phyloP scores from a whole-genome alignment of 2,329 filamentous ascomycete genomes.

The Paraconiothyrium brasiliense region DNA sequence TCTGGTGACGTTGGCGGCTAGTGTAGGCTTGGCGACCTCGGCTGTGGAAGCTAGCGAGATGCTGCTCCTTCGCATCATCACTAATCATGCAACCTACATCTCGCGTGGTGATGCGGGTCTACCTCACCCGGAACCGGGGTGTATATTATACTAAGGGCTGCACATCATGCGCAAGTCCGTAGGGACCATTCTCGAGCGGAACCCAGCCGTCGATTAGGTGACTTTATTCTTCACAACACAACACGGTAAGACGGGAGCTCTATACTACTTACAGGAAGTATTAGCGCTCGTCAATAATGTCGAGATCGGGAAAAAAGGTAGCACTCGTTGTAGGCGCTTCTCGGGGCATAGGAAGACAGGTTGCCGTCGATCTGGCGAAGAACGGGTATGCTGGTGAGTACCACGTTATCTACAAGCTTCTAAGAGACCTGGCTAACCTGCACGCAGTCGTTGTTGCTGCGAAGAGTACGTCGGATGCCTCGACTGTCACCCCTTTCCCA shows the following conservation, averaged over 20 bases:
- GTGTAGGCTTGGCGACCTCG: conserved; percentile 9
- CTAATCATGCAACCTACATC: conserved; percentile 27
- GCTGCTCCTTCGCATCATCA: conserved; percentile 21
- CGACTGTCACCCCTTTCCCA: conserved; percentile 67
- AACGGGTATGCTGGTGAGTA: conserved; percentile 74
- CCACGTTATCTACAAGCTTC: neutral
- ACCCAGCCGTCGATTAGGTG: neutral
- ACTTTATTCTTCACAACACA: neutral
- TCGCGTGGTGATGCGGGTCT: conserved; percentile 15
- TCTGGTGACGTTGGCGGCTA: neutral
- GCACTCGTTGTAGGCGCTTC: conserved; percentile 80
- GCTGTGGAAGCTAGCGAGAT: conserved; percentile 7
- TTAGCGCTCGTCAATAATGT: conserved; percentile 17
- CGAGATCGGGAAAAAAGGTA: conserved; percentile 57
- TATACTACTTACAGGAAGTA: neutral
- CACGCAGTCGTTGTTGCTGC: conserved; percentile 77
- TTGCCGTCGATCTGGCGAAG: conserved; percentile 79
- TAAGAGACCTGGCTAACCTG: conserved; percentile 15
- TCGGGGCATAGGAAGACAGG: conserved; percentile 80
- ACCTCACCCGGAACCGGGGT: conserved; percentile 10
- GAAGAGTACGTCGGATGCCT: conserved; percentile 75
- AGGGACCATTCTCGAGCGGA: neutral
- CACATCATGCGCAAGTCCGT: neutral
- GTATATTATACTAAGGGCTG: neutral
- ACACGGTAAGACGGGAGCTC: neutral